phyloP scores from a whole-genome alignment of 148 eudicot genomes.

The Oxyria digyna region DNA sequence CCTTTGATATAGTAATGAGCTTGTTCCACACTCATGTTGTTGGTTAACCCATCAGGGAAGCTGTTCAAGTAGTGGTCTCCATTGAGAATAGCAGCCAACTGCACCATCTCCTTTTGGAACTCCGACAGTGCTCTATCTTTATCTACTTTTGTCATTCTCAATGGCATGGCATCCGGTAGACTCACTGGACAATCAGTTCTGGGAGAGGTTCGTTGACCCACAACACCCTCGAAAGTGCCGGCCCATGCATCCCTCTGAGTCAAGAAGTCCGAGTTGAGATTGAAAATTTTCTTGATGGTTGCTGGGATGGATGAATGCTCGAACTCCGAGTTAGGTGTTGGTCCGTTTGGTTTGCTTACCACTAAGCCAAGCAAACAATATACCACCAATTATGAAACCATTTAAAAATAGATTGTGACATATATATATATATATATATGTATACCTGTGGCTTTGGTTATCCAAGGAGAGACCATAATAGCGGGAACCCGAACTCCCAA shows the following conservation, averaged over 20 bases:
- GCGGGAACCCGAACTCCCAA: conserved; percentile 93
- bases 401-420: not conserved
- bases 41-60: conserved; percentile 54
- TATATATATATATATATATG: not conserved
- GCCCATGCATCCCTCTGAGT: conserved; percentile 95
- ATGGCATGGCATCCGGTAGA: conserved; percentile 55
- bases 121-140: conserved; percentile 47
- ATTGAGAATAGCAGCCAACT: conserved; percentile 69
- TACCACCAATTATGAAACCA: not conserved
- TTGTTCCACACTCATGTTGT: conserved; percentile 67
- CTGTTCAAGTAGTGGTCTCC: conserved; percentile 82
- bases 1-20: conserved; percentile 57
- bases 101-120: conserved; percentile 72
- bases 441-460: conserved; percentile 58
- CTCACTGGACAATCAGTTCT: conserved; percentile 83
- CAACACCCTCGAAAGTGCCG: conserved; percentile 71
- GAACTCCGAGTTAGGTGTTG: conserved; percentile 63
- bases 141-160: conserved; percentile 46
- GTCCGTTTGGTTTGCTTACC: conserved; percentile 64
- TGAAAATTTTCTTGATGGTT: conserved; percentile 84
- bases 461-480: conserved; percentile 97
- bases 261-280: conserved; percentile 69
- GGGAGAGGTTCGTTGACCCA: conserved; percentile 41
- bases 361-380: conserved; percentile 23
- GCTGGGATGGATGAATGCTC: conserved; percentile 95